Base-by-base conservation (phyloP, 805 yeast genomes). In the Metschnikowia bowlesiae region DNA sequence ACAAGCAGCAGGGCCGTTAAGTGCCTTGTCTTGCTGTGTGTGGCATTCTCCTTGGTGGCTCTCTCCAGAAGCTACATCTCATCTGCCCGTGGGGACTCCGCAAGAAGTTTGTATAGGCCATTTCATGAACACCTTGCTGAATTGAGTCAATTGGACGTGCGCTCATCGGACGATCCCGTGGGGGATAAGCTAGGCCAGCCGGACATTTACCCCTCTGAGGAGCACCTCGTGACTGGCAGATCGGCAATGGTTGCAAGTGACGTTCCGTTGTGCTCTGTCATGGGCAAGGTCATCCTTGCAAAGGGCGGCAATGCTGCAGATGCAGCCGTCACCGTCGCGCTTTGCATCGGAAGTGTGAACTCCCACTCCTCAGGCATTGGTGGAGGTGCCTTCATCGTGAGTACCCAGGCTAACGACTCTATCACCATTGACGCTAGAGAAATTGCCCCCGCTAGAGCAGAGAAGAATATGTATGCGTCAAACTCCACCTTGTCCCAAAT, bases 281-380 rank as follows among this genome's bases (percentile, higher is more conserved):
- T 85, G 74, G 94, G 89, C 7, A 74, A 74, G 5, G 68, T 74
- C 6, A 80, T 87, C 14, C 65, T 86, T 31, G 59, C 66, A 47
- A 56, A 59, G 22, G 82, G 81, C 6, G 95, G 97, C 0, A 84
- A 82, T 59, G 97, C 97, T 1, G 97, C 96, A 0, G 99, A 92
- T 64, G 96, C 97, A 0, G 88, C 96, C 0, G 85, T 92, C 2
- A 85, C 96, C 0, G 87, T 88, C 10, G 89, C 96, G 0, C 73
- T 92, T 30, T 92, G 99, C 62, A 82, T 92, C 32, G 98, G 98
- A 2, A 76, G 87, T 48, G 69, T 89, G 22, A 87, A 88, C 62
- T 83, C 89, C 54, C 89, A 85, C 70, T 84, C 85, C 51, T 84
- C 96, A 1, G 96, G 97, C 0, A 84, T 92, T 39, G 97, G 97